phyloP scores from a whole-genome alignment of 2,329 filamentous ascomycete species.

The Cadophora sp. region DNA sequence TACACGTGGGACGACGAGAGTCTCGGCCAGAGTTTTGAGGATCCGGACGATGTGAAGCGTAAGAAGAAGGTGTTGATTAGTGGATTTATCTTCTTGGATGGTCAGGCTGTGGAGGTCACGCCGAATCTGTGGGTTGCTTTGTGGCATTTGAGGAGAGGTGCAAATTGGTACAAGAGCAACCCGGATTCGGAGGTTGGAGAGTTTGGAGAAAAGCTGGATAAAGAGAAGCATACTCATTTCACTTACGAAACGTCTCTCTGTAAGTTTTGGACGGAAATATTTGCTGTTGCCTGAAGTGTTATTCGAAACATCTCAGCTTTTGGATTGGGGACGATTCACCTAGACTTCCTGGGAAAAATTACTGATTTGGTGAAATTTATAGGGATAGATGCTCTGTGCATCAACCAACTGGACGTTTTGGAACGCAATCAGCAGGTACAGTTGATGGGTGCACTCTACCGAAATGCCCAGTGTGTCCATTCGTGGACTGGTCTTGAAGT shows the following conservation, averaged over 20 bases:
- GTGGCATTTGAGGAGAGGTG: conserved; percentile 14
- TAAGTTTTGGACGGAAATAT: not conserved
- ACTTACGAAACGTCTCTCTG: conserved; percentile 7
- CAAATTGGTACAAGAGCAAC: conserved; percentile 10
- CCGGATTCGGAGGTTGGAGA: conserved; percentile 1
- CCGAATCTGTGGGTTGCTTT: conserved; percentile 11
- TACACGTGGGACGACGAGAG: conserved; percentile 13
- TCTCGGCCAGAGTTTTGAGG: conserved; percentile 8
- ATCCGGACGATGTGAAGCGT: conserved; percentile 6
- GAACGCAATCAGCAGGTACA: conserved; percentile 8
- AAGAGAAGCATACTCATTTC: not conserved
- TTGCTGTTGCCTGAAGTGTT: not conserved
- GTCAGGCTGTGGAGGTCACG: conserved; percentile 13
- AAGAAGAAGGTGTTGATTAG: conserved; percentile 8
- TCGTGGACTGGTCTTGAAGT: conserved; percentile 8
- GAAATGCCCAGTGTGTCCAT: not conserved
- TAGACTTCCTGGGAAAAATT: not conserved
- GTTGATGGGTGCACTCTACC: not conserved
- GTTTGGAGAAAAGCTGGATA: conserved; percentile 7
- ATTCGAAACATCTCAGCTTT: not conserved
- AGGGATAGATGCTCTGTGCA: conserved; percentile 13
- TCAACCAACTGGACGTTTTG: conserved; percentile 5
- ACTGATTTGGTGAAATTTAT: not conserved
- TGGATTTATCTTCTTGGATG: conserved; percentile 7
- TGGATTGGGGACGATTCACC: not conserved